Percentiles rank a stretch among this genome's conserved stretches.
Conservation (phyloP, 208 protist species). For the Porcisia hertigi region DNA sequence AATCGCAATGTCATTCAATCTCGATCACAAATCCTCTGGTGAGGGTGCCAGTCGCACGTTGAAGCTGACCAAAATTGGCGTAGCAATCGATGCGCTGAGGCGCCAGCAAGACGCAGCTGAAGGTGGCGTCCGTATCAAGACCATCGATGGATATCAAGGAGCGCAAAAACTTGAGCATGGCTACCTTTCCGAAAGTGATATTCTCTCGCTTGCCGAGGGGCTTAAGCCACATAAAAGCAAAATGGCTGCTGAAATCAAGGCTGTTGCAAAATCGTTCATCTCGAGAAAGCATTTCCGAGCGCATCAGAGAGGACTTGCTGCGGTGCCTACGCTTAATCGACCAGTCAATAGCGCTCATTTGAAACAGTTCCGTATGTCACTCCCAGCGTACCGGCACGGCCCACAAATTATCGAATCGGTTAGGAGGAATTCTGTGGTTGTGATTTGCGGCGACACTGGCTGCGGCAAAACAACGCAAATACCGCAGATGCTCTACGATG, state of each 20-base stretch:
- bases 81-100: conserved; percentile 29
- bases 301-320: conserved; percentile 42
- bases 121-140: conserved; percentile 50
- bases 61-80: conserved; percentile 64
- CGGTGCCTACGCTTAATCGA: conserved; percentile 24
- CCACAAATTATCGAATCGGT: conserved; percentile 65
- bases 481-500: conserved; percentile 80
- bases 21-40: conserved; percentile 76
- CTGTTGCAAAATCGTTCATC: conserved; percentile 28
- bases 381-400: conserved; percentile 59
- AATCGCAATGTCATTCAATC: conserved; percentile 64
- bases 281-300: conserved; percentile 36
- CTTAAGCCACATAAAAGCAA: conserved; percentile 44
- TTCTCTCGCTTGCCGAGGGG: conserved; percentile 26
- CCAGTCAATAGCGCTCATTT: conserved; percentile 33
- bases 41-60: conserved; percentile 41
- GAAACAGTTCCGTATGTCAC: conserved; percentile 51
- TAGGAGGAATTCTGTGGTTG: conserved; percentile 56
- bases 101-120: conserved; percentile 40
- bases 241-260: conserved; percentile 52
- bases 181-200: conserved; percentile 34
- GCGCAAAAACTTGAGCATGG: conserved; percentile 62
- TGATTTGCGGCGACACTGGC: conserved; percentile 97
- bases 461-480: conserved; percentile 98
- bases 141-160: conserved; percentile 78